Conservation (phyloP, 176 grass and related monocot species). For the Dactylis glomerata region DNA sequence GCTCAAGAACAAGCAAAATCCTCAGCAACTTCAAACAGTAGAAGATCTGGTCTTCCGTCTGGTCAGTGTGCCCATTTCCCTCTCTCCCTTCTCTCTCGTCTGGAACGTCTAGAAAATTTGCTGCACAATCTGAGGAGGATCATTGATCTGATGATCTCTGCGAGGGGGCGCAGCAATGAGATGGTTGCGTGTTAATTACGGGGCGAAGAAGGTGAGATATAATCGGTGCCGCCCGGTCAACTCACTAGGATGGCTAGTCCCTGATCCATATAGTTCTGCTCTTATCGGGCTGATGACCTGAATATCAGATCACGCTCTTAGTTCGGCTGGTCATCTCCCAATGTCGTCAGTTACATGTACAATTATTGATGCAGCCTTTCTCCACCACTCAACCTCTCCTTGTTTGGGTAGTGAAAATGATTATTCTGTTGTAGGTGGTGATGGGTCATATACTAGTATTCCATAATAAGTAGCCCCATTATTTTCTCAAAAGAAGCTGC, state of each 20-base stretch:
- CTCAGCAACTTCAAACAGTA: background rate
- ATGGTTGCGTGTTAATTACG: constrained; percentile 1
- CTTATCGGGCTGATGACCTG: background rate
- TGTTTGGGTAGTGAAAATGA: background rate
- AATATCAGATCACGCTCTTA: background rate
- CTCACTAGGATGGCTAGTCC: background rate
- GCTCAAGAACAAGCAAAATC: background rate
- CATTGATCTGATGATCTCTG: background rate
- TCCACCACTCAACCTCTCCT: background rate
- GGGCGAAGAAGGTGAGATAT: constrained; percentile 20
- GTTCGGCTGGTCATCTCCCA: background rate
- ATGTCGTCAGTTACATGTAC: background rate
- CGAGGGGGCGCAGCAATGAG: background rate
- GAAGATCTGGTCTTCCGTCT: background rate
- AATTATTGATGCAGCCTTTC: background rate
- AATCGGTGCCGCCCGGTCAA: background rate
- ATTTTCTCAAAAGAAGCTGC: background rate
- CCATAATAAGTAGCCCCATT: background rate
- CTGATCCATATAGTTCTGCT: background rate
- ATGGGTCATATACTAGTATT: background rate
- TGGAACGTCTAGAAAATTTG: background rate
- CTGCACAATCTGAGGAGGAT: background rate
- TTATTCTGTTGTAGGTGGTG: background rate
- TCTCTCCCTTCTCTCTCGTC: background rate
- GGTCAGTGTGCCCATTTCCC: background rate